Base-by-base conservation (phyloP, 768 basidiomycete genomes). In the Omphalotus guepiniiformis region DNA sequence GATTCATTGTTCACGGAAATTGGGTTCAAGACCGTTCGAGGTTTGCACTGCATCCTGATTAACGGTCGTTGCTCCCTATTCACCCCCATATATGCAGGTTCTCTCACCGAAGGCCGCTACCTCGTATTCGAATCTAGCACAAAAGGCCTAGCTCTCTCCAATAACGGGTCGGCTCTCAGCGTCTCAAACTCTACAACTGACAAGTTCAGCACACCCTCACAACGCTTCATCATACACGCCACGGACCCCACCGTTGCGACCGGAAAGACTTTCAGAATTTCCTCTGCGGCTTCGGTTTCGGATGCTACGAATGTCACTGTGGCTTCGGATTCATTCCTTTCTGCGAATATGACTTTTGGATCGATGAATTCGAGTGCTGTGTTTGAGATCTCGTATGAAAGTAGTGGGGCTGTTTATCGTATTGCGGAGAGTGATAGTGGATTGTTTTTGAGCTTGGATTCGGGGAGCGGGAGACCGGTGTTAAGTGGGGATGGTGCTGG, bases 41-140 rank as follows among this genome's bases (percentile, higher is more conserved):
- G 45, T 27, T 34, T 37, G 19, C 16, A 19, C 42, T 13, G 18
- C 13, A 13, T 15, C 19, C 42, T 16, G 25, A 23, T 30, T 4
- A 6, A 5, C n/a, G n/a, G n/a, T n/a, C n/a, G n/a, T n/a, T n/a
- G n/a, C n/a, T n/a, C 19, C 22, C 13, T 11, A 15, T n/a, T 44
- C 28, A 44, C 30, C 30, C 30, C 16, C 36, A 6, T 34, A 27
- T 2, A 6, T 35, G 28, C 26, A 40, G 47, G 47, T 13, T 40
- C 40, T 27, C 32, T 48, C 11, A 48, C 47, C 4, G 47, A 48
- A 32, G 47, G 47, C 13, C 47, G 47, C 11, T 48, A 40, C 28
- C 39, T 48, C 26, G 47, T 48, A 7, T 30, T 48, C 16, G 39
- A 48, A 37, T 47, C 45, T 19, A 38, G 45, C 23, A 25, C 15